These are phyloP conservation scores for Rheum nobile DNA, from an alignment of 148 eudicot species.

Conservation along the genomic window DNA sequence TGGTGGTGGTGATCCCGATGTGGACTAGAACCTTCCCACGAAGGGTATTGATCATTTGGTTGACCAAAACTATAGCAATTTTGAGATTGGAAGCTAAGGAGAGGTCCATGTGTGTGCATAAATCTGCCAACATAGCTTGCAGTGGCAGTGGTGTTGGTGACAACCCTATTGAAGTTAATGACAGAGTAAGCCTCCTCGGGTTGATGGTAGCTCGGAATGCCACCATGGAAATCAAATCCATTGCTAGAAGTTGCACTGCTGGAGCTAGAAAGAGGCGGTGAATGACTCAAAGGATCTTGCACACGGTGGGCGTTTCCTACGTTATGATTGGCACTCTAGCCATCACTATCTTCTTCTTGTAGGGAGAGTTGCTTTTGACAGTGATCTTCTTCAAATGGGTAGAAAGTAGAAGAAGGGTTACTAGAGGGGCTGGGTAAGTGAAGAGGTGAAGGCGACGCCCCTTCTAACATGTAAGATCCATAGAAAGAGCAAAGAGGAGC, in stretches of 20 bases:
- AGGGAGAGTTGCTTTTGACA: background rate
- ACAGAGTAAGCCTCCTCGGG: conserved; percentile 42
- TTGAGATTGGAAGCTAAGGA: conserved; percentile 40
- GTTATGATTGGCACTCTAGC: background rate
- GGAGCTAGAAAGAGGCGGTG: conserved; percentile 57
- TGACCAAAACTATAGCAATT: conserved; percentile 5
- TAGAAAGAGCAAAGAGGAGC: background rate
- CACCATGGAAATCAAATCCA: conserved; percentile 20
- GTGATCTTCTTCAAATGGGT: background rate
- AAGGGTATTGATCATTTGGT: conserved; percentile 17
- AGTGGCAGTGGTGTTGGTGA: no score
- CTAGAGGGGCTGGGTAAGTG: background rate
- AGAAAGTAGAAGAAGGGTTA: background rate
- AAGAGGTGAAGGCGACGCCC: background rate
- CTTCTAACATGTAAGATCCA: background rate
- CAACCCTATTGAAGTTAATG: conserved; percentile 27
- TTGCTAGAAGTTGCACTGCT: conserved; percentile 47
- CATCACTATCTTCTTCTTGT: background rate
- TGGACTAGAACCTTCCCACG: conserved; percentile 27
- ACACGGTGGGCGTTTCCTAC: background rate
- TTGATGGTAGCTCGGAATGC: conserved; percentile 12
- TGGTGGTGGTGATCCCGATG: background rate
- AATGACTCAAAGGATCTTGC: background rate
- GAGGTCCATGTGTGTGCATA: conserved; percentile 28
- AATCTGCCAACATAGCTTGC: conserved; percentile 1